Evolutionary conservation across 2,329 filamentous ascomycete species (phyloP), one percentile per base, ranked within the genome.

Genomic region (Penicillium hordei): DNA sequence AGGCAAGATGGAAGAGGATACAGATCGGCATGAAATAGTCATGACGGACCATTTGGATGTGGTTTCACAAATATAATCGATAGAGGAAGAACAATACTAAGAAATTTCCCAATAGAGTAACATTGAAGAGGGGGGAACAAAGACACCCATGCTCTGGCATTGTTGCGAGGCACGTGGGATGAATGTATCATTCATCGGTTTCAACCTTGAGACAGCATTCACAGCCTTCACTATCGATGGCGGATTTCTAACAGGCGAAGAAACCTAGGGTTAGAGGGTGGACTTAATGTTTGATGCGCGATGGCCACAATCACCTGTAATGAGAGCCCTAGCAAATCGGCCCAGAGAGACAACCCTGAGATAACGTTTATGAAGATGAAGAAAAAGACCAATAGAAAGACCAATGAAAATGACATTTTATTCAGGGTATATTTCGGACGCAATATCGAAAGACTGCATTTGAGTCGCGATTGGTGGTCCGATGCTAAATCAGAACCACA

Each of bases 101-200:
- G 40, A 43, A 17, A 31, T 46, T 54, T 23, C 62, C 56, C 27
- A 57, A 67, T 59, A 52, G 59, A 60, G 65, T 59, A 64, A 61
- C 54, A 69, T 71, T 68, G 61, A 63, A 55, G 51, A 52, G n/a
- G 29, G 39, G 42, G 34, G 48, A 54, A 64, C 57, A 69, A 68
- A 64, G 61, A 48, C 45, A 49, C n/a, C 31, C 17, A 39, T 55
- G 31, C 56, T 51, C 49, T 60, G 33, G 52, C 60, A 69, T 69
- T 68, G 66, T 68, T 64, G 57, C 57, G 15, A 29, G 25, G 52
- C 34, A 50, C 34, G 23, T 44, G 55, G 15, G 10, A 40, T 51
- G 19, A 34, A 43, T 51, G n/a, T 15, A 25, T 2, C 39, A 50
- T 29, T 38, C 5, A 31, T 49, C 25, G 2, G 6, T 13, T 9